Evolutionary conservation across 2,329 filamentous ascomycete species (phyloP), one percentile per base, ranked within the genome.

Genomic region (Cordyceps farinosa): DNA sequence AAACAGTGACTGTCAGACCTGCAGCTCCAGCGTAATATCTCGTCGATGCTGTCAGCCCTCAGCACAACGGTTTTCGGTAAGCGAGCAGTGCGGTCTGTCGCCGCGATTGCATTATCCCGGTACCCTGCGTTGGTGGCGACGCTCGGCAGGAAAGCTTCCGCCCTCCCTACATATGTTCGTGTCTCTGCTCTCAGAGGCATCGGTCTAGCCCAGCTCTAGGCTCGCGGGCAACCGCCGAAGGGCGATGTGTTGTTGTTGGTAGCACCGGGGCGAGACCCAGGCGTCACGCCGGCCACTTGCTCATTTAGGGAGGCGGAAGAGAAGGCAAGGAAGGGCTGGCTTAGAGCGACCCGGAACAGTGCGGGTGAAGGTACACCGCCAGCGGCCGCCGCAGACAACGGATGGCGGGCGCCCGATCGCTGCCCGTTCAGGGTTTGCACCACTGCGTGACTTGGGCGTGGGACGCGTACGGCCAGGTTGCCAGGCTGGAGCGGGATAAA

Each of bases 41-140:
- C 38, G 6, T 53, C 38, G 29, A 45, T 22, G 3, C 29, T 61
- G 59, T 62, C 59, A 62, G 59, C 59, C 32, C 30, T 40, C 42
- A 30, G n/a, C n/a, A 44, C 47, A 45, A 47, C n/a, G 9, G 22
- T 9, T 22, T 45, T 40, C 27, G 45, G 17, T 10, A 59, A 51
- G 34, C 32, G 44, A 51, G 45, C 8, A 60, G 40, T 13, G 13
- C 27, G 42, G 45, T 15, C n/a, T 51, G 34, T 42, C 45, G 56
- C 32, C 59, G 59, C 50, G 42, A 48, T 55, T 55, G 59, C 13
- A 40, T 55, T 62, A 62, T 40, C 51, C 59, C 50, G 59, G 9
- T 22, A 4, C 22, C 17, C 15, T 27, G 29, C 15, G 9, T 34
- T 52, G 36, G 29, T 15, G 34, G 15, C 17, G 15, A 30, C 40